Percentiles rank a stretch among this genome's conserved stretches.
Evolutionary conservation across 78 protist genomes (phyloP).

Genomic region (Protostelium mycophagum): DNA sequence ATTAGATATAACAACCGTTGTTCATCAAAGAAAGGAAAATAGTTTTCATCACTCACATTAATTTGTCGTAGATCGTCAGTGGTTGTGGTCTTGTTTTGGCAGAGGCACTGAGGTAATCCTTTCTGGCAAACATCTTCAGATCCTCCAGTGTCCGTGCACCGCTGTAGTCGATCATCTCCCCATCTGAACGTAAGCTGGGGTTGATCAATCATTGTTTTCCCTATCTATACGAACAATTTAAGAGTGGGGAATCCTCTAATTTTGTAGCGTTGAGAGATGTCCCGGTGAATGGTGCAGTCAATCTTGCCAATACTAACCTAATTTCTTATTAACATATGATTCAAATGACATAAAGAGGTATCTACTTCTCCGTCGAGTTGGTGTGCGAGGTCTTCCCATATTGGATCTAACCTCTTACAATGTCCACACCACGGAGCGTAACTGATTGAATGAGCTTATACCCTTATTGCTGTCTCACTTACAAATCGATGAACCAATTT

Average conservation of each 20-base stretch:
- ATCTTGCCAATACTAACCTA: constrained; percentile 38
- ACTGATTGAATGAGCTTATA: neutral
- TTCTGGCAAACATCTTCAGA: neutral
- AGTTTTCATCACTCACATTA: neutral
- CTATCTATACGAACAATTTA: neutral
- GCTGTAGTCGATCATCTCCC: neutral
- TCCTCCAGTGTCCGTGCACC: neutral
- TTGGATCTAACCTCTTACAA: constrained; percentile 70
- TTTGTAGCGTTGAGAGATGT: neutral
- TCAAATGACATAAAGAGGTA: neutral
- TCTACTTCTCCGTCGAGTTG: constrained; percentile 3
- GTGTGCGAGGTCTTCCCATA: constrained; percentile 65
- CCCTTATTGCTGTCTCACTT: neutral
- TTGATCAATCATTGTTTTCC: neutral
- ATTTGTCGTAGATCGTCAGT: no score
- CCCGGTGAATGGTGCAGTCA: neutral
- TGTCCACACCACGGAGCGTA: constrained; percentile 88
- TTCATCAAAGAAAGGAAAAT: neutral
- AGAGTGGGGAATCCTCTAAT: neutral
- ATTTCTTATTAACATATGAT: neutral
- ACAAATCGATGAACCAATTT: neutral
- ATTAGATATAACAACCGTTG: no score
- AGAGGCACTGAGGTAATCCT: neutral
- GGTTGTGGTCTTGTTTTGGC: neutral
- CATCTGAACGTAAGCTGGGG: neutral